Base-by-base conservation (phyloP, 148 eudicot species). In the Arbutus unedo region DNA sequence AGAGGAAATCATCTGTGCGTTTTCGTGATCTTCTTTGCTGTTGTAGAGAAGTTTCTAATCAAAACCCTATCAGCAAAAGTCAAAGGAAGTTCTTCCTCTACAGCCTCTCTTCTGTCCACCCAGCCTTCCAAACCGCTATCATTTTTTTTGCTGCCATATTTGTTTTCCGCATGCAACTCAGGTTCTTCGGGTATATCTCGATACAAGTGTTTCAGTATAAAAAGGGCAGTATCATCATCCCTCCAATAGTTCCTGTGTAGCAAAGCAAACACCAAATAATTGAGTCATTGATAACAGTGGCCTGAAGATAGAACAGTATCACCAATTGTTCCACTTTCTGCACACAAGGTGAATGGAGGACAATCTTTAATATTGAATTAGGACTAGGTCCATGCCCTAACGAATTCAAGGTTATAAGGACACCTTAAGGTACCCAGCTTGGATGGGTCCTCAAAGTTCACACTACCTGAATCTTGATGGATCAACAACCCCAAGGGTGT, bases 241-340 rank as follows among this genome's bases (percentile, higher is more conserved):
- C 95, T 93, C 99, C 99, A 96, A 83, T 96, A 96, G 85, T 94
- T 96, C 79, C 99, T 96, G 91, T 55, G 53, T 2, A 77, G 60
- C 50, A 77, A 83, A 54, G 74, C 19, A 62, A 44, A 15, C 23
- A 62, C 51, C 31, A 64, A 64, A 45, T 64, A 62, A 62, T 47
- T 19, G 48, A 57, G 60, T 43, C 51, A 38, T 64, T 14, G 21
- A 45, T 10, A 38, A 19, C 16, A 60, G 43, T 2, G 66, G 60
- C 25, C 50, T 14, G 48, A 56, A 55, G 13, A 66, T 73, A 72
- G 59, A 21, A 23, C 14, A 23, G 16, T 50, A 75, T 75, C 57
- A 49, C 44, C 43, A 5, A 48, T 19, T 74, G 38, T 75, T 51
- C 10, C 56, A 75, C 11, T 25, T 75, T 74, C 57, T 21, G 60